Conservation (phyloP, 805 yeast genomes). For the Teunomyces barrocoloradensis region DNA sequence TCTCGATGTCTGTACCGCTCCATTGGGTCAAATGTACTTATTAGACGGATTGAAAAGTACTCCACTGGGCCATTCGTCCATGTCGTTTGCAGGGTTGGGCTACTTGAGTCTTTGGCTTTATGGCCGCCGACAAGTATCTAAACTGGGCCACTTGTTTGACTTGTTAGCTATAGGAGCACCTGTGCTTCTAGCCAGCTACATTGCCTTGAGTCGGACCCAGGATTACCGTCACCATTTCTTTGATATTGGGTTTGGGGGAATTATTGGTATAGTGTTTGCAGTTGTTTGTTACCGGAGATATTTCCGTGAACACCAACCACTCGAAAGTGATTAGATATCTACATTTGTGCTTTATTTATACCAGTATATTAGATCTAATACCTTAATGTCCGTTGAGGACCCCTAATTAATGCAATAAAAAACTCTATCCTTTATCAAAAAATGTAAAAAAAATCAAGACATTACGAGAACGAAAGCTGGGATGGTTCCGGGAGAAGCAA, state of each 20-base stretch:
- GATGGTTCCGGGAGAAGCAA: slow-evolving; percentile 1
- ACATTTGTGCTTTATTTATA: background rate
- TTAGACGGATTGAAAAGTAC: slow-evolving; percentile 55
- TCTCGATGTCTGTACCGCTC: slow-evolving; percentile 23
- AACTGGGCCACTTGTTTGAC: slow-evolving; percentile 4
- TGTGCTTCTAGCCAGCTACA: slow-evolving; percentile 20
- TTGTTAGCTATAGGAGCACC: slow-evolving; percentile 15
- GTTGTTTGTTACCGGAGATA: slow-evolving; percentile 25
- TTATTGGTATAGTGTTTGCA: slow-evolving; percentile 30
- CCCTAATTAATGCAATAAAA: slow-evolving; percentile 46
- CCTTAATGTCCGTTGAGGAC: slow-evolving; percentile 51
- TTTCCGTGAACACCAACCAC: slow-evolving; percentile 13
- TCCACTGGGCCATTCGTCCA: slow-evolving; percentile 58
- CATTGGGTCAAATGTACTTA: slow-evolving; percentile 24
- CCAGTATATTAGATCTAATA: slow-evolving; percentile 10
- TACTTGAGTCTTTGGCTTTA: slow-evolving; percentile 47
- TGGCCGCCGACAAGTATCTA: slow-evolving; percentile 35
- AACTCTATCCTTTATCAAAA: slow-evolving; percentile 32
- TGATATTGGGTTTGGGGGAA: slow-evolving; percentile 33
- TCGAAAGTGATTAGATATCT: background rate
- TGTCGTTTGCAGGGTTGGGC: slow-evolving; percentile 50
- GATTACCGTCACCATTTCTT: slow-evolving; percentile 32
- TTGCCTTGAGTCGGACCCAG: slow-evolving; percentile 25
- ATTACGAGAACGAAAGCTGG: slow-evolving; percentile 15
- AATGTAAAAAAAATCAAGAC: slow-evolving; percentile 18